phyloP scores from a whole-genome alignment of 208 protist species.

The Trypanosoma boissoni region DNA sequence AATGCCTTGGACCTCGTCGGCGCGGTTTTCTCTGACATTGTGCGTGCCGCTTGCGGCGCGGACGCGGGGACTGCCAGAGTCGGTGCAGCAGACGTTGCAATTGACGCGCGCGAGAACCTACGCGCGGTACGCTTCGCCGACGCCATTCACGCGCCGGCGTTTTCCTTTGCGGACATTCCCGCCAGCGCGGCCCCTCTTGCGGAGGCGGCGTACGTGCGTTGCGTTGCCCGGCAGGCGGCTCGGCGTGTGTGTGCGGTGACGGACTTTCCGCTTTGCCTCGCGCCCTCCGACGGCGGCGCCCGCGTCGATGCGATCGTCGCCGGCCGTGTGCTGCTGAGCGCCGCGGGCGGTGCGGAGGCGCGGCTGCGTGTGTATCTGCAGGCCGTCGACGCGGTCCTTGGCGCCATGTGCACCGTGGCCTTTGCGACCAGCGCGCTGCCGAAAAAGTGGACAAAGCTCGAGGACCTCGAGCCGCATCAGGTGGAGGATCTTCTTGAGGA shows the following conservation, averaged over 20 bases:
- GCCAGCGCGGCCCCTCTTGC: constrained; percentile 70
- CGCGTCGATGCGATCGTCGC: constrained; percentile 74
- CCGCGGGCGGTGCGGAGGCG: constrained; percentile 25
- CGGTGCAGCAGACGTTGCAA: constrained; percentile 44
- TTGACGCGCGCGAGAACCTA: constrained; percentile 50
- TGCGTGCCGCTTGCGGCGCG: constrained; percentile 72
- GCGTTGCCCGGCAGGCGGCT: constrained; percentile 62
- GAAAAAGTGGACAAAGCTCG: constrained; percentile 43
- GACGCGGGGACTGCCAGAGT: constrained; percentile 67
- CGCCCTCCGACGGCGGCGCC: constrained; percentile 19
- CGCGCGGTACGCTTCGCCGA: constrained; percentile 44
- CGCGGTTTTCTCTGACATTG: constrained; percentile 56
- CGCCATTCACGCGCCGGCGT: no score
- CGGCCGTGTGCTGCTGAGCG: constrained; percentile 76
- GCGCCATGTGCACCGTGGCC: constrained; percentile 73
- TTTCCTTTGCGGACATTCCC: no score
- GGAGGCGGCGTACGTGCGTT: constrained; percentile 77
- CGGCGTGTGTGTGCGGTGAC: constrained; percentile 42
- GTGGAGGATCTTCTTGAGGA: constrained; percentile 78
- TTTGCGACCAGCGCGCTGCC: constrained; percentile 61
- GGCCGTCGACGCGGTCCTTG: constrained; percentile 56
- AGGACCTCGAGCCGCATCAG: constrained; percentile 41
- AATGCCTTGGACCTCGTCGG: constrained; percentile 37
- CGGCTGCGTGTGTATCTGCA: constrained; percentile 54
- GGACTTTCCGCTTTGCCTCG: constrained; percentile 70